Evolutionary conservation across 331 rosid genomes (phyloP), one percentile per base, ranked within the genome.

Genomic region (Erythrophleum ivorense): DNA sequence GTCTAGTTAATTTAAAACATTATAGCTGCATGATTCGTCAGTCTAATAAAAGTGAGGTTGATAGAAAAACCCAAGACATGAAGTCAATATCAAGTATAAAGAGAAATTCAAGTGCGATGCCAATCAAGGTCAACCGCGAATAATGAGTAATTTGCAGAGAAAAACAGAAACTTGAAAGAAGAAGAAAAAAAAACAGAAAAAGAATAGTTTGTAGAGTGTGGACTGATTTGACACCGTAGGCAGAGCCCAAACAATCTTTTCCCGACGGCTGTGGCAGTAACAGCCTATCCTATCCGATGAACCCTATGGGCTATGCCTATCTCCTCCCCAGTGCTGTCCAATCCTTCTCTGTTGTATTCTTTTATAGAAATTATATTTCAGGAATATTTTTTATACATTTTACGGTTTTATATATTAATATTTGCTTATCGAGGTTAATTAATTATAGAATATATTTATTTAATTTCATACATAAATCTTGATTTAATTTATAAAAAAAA

Each of bases 211-310:
- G 55, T 16, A n/a, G 36, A 41, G 52, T n/a, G 16, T 3, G 29
- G 48, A 3, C 11, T 59, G 88, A 82, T 86, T 79, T 74, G 88
- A 82, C 80, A 64, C 73, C 67, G 84, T 80, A 68, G 14, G 85
- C 82, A 71, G 43, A 79, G 15, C 63, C 46, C 45, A 74, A 59
- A 58, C 73, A 40, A 58, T 45, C 72, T 78, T 73, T 52, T 73
- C 66, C 40, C 67, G 73, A 58, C 73, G 71, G 81, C 80, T 54
- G 14, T 13, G 71, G 67, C 64, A 64, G 9, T 77, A 82, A 43
- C 6, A 12, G 4, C 83, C 71, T 70, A 70, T 45, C 40, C 71
- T 57, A 54, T 33, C 64, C 33, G 2, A 71, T 36, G 13, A 43
- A 54, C 24, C 60, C 60, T 43, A 41, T 29, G 68, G 12, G 34